Evolutionary conservation across 2,329 filamentous ascomycete genomes (phyloP).

Genomic region (Chaetoscypha palmicola): DNA sequence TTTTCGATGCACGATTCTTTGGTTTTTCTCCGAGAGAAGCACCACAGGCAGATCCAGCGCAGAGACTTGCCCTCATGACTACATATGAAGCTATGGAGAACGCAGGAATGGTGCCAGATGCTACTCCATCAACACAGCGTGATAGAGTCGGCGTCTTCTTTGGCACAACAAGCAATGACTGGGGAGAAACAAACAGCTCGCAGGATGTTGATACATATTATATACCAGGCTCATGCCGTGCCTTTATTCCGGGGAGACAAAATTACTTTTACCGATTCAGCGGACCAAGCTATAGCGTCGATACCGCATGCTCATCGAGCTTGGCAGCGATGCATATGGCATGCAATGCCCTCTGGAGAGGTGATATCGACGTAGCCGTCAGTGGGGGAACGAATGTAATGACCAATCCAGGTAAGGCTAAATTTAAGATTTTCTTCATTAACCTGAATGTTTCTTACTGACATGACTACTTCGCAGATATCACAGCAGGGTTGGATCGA

Average conservation of each 20-base stretch:
- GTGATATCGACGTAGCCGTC: conserved; percentile 18
- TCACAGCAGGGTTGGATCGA: conserved; percentile 24
- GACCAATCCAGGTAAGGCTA: conserved; percentile 13
- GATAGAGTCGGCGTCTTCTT: neutral
- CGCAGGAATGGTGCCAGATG: neutral
- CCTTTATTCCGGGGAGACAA: conserved; percentile 27
- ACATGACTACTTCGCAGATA: too few species aligned
- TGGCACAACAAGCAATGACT: neutral
- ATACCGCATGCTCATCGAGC: conserved; percentile 34
- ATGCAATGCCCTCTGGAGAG: conserved; percentile 15
- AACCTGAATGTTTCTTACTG: too few species aligned
- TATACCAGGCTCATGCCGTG: conserved; percentile 1
- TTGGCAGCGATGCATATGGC: conserved; percentile 28
- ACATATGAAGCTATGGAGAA: neutral
- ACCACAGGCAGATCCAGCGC: conserved; percentile 71
- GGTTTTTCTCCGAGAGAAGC: conserved; percentile 78
- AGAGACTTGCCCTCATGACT: conserved; percentile 49
- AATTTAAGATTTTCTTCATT: too few species aligned
- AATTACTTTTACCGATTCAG: conserved; percentile 35
- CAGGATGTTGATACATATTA: neutral
- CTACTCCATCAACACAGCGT: neutral
- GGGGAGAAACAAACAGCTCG: neutral
- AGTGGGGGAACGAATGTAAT: conserved; percentile 20
- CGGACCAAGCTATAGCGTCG: conserved; percentile 32
- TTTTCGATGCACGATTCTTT: conserved; percentile 75